These are phyloP conservation scores for Corynespora cassiicola DNA, from an alignment of 2,329 filamentous ascomycete genomes.

Conservation along the genomic window DNA sequence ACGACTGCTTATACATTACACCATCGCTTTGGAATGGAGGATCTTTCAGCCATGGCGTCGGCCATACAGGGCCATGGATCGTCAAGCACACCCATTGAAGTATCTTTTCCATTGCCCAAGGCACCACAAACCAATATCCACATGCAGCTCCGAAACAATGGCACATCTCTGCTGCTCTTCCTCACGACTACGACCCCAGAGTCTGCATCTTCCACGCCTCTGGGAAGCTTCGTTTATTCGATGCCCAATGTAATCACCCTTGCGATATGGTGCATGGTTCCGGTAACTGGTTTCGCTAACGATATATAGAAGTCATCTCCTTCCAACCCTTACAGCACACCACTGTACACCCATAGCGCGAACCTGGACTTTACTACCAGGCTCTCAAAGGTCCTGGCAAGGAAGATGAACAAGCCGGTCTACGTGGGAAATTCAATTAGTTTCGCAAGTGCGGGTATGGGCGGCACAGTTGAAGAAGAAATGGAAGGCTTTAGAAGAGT, in stretches of 20 bases:
- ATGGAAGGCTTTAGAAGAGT: constrained; percentile 85
- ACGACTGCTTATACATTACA: constrained; percentile 3
- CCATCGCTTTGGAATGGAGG: background rate
- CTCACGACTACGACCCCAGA: constrained; percentile 59
- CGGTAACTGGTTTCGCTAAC: constrained; percentile 22
- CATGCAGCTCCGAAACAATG: constrained; percentile 63
- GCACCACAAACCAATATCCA: constrained; percentile 64
- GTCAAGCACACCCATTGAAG: constrained; percentile 54
- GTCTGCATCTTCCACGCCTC: constrained; percentile 41
- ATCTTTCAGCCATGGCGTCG: constrained; percentile 25
- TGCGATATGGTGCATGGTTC: constrained; percentile 59
- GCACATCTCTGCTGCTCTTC: constrained; percentile 62
- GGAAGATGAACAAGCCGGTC: constrained; percentile 73
- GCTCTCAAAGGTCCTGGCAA: constrained; percentile 82
- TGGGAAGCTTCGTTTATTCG: constrained; percentile 94
- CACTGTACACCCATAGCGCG: constrained; percentile 76
- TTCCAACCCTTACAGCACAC: constrained; percentile 73
- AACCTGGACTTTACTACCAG: constrained; percentile 88
- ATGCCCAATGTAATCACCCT: constrained; percentile 84
- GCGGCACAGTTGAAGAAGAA: constrained; percentile 88
- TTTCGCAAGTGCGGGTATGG: constrained; percentile 74
- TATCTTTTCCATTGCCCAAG: constrained; percentile 64
- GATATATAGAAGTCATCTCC: constrained; percentile 45
- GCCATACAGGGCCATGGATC: no score
- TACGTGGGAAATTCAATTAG: constrained; percentile 91